A percentile compares a stretch with the other conserved stretches of the same genome.
These are phyloP conservation scores for Backusella tarrabulga DNA, from an alignment of 192 early-diverging fungal species.

Conservation along the genomic window DNA sequence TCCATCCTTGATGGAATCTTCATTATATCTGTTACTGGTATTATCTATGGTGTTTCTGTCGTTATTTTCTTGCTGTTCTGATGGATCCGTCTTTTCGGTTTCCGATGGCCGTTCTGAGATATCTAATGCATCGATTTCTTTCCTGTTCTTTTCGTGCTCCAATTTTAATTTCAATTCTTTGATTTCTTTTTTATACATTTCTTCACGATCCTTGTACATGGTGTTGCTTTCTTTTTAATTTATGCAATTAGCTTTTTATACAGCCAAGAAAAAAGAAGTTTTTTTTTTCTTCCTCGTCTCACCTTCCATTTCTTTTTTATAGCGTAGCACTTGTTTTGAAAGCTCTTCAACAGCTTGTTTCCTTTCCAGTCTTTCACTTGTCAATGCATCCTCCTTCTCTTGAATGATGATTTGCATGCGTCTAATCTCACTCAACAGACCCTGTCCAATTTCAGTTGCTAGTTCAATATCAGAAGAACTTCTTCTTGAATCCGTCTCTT, in stretches of 20 bases:
- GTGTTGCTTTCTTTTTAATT: background rate
- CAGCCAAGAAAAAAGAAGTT: background rate
- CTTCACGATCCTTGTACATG: background rate
- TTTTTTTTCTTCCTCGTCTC: background rate
- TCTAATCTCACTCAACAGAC: constrained; percentile 30
- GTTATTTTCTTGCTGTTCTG: background rate
- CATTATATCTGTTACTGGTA: background rate
- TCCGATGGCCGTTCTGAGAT: background rate
- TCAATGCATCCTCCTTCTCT: constrained; percentile 28
- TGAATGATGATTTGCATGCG: constrained; percentile 32
- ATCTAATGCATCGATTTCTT: constrained; percentile 26
- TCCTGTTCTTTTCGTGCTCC: background rate
- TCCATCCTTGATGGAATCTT: background rate
- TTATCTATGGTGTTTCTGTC: background rate
- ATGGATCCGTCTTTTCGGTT: constrained; percentile 1
- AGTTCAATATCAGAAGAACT: constrained; percentile 34
- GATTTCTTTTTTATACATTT: background rate
- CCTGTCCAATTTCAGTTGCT: constrained; percentile 37
- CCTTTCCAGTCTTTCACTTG: constrained; percentile 17
- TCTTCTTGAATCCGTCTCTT: background rate
- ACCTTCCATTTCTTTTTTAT: constrained; percentile 32
- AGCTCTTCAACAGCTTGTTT: constrained; percentile 12
- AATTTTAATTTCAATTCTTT: background rate
- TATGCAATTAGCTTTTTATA: background rate
- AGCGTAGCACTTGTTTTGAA: constrained; percentile 20